Evolutionary conservation across 768 basidiomycete genomes (phyloP).

Genomic region (Cantharellus anzutake): DNA sequence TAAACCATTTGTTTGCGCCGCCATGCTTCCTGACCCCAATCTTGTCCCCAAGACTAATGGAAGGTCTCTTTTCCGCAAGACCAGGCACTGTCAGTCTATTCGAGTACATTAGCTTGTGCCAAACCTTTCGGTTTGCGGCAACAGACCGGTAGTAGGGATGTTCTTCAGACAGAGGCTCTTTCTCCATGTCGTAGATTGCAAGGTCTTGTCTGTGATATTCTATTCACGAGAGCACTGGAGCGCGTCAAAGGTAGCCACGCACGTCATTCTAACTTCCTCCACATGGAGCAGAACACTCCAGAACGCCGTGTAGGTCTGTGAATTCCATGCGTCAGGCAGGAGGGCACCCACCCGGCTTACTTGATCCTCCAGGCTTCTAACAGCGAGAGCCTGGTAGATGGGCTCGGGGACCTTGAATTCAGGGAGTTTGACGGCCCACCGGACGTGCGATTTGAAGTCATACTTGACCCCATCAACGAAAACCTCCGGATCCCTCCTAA

Average conservation of each 20-base stretch:
- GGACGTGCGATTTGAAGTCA: slow-evolving; percentile 23
- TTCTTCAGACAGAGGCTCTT: slow-evolving; percentile 12
- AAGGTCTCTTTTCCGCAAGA: slow-evolving; percentile 37
- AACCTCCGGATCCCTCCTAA: slow-evolving; percentile 6
- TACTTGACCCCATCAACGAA: slow-evolving; percentile 24
- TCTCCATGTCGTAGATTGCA: slow-evolving; percentile 19
- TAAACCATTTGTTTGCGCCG: slow-evolving; percentile 17
- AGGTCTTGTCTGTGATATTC: slow-evolving; percentile 15
- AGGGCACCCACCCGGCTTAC: slow-evolving; percentile 7
- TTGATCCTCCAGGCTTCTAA: slow-evolving; percentile 11
- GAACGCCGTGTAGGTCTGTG: slow-evolving; percentile 24
- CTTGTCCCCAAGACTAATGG: slow-evolving; percentile 34
- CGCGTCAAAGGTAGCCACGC: not conserved
- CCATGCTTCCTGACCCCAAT: slow-evolving; percentile 18
- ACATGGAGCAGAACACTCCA: slow-evolving; percentile 30
- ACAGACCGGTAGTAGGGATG: not conserved
- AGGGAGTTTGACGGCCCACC: slow-evolving; percentile 25
- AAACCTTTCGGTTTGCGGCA: not conserved
- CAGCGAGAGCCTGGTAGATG: slow-evolving; percentile 13
- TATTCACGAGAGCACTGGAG: slow-evolving; percentile 16
- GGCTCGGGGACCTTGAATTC: slow-evolving; percentile 21
- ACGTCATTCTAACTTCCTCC: slow-evolving; percentile 22
- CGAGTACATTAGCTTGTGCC: not conserved
- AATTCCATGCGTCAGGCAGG: slow-evolving; percentile 21
- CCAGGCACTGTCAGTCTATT: slow-evolving; percentile 33